Conservation (phyloP, 805 yeast genomes). For the Saccharomycopsis sp. region DNA sequence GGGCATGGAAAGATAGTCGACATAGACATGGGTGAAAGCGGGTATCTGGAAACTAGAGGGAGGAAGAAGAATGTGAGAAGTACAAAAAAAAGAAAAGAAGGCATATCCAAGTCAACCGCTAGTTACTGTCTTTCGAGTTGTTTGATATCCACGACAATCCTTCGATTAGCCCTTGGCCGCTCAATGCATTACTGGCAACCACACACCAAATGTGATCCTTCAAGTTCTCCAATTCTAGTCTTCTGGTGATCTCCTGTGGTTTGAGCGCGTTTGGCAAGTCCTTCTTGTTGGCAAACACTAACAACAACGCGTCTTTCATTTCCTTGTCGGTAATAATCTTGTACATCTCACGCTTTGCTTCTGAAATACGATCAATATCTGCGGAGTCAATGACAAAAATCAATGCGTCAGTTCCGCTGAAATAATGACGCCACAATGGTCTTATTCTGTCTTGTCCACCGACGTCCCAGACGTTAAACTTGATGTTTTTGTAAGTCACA, state of each 20-base stretch:
- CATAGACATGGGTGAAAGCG: too few species aligned
- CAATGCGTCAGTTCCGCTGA: conserved; percentile 86
- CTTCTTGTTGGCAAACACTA: conserved; percentile 87
- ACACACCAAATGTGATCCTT: conserved; percentile 82
- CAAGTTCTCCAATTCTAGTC: conserved; percentile 52
- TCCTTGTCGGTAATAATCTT: conserved; percentile 79
- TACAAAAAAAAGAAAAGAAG: neutral
- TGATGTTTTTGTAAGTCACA: conserved; percentile 71
- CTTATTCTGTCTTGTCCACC: conserved; percentile 94
- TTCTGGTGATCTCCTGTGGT: conserved; percentile 74
- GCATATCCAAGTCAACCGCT: neutral
- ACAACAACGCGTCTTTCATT: conserved; percentile 68
- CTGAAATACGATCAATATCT: conserved; percentile 64
- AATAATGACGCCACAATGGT: conserved; percentile 93
- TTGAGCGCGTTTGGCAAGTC: conserved; percentile 66
- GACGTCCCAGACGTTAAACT: conserved; percentile 89
- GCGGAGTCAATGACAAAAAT: conserved; percentile 86
- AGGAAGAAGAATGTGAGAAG: neutral
- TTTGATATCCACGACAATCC: conserved; percentile 81
- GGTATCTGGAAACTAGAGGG: neutral
- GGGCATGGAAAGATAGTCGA: neutral
- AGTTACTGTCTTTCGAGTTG: conserved; percentile 37
- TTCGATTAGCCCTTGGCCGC: conserved; percentile 86
- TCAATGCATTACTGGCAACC: conserved; percentile 82
- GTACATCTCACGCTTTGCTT: conserved; percentile 69